Percentiles rank a stretch among this genome's conserved stretches.
Evolutionary conservation across 805 yeast genomes (phyloP).

Genomic region (Suhomyces xylopsoci): DNA sequence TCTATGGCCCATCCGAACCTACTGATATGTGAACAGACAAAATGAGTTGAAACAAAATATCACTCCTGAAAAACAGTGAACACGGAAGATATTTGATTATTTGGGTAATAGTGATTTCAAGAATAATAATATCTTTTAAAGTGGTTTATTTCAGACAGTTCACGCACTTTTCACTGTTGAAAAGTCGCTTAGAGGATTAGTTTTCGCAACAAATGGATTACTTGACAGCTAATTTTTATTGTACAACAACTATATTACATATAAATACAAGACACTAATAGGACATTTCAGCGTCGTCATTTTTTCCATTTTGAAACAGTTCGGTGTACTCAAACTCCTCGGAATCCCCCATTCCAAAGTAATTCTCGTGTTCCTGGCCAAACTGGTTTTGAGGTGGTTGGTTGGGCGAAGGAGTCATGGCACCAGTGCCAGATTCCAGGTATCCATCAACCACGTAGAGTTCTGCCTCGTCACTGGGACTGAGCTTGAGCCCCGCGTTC

Average conservation of each 20-base stretch:
- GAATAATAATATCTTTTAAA: too few relatives aligned
- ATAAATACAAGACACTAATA: neutral
- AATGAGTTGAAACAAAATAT: too few relatives aligned
- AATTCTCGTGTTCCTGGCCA: slow-evolving; percentile 27
- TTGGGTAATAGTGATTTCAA: too few relatives aligned
- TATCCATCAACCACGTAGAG: slow-evolving; percentile 37
- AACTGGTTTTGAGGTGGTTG: slow-evolving; percentile 9
- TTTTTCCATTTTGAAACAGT: neutral
- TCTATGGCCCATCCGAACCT: neutral
- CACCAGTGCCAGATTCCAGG: slow-evolving; percentile 7
- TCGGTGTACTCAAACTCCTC: slow-evolving; percentile 2
- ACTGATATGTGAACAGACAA: too few relatives aligned
- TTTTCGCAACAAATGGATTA: neutral
- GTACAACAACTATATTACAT: neutral
- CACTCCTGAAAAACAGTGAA: too few relatives aligned
- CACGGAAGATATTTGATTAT: too few relatives aligned
- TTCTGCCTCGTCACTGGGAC: slow-evolving; percentile 40
- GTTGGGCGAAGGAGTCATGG: slow-evolving; percentile 12
- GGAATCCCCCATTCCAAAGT: slow-evolving; percentile 21
- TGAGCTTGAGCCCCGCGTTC: slow-evolving; percentile 14
- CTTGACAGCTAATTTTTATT: neutral
- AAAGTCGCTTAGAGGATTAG: too few relatives aligned
- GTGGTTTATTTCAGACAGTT: too few relatives aligned
- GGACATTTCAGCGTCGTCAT: slow-evolving; percentile 1
- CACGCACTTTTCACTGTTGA: too few relatives aligned